A percentile compares a stretch with the other conserved stretches of the same genome.
These are phyloP conservation scores for Eucalyptus polybractea DNA, from an alignment of 345 rosid genomes.

Conservation along the genomic window DNA sequence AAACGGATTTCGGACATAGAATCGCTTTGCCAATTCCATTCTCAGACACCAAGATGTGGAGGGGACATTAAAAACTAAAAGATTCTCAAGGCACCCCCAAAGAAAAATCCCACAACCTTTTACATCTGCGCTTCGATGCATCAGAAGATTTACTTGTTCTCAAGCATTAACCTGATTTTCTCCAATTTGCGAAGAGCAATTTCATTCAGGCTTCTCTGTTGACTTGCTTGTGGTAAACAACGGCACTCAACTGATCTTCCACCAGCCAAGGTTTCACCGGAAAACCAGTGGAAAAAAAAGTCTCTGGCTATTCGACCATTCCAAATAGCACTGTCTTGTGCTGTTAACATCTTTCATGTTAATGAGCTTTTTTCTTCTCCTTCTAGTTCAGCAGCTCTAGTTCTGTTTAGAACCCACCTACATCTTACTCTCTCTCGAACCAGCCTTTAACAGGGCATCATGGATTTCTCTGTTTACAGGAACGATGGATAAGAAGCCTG, in stretches of 20 bases:
- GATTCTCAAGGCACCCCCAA: background rate
- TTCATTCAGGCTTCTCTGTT: background rate
- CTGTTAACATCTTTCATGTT: background rate
- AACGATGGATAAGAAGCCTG: conserved; percentile 16
- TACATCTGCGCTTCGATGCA: background rate
- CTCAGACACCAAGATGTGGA: background rate
- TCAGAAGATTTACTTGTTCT: background rate
- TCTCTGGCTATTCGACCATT: background rate
- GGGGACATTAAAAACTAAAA: background rate
- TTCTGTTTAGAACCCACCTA: conserved; percentile 25
- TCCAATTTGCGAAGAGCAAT: background rate
- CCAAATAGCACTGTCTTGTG: background rate
- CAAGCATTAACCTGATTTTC: background rate
- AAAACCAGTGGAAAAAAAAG: background rate
- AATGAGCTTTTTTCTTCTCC: conserved; percentile 11
- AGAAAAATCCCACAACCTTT: background rate
- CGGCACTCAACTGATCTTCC: background rate
- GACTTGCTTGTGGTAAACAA: background rate
- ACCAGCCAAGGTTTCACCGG: background rate
- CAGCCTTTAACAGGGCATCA: conserved; percentile 44
- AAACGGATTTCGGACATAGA: background rate
- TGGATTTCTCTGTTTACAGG: conserved; percentile 39
- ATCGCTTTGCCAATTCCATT: background rate
- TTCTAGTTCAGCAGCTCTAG: conserved; percentile 44
- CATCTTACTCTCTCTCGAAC: conserved; percentile 8